phyloP scores from a whole-genome alignment of 139 green algal genomes.

The Chlorella vulgaris region DNA sequence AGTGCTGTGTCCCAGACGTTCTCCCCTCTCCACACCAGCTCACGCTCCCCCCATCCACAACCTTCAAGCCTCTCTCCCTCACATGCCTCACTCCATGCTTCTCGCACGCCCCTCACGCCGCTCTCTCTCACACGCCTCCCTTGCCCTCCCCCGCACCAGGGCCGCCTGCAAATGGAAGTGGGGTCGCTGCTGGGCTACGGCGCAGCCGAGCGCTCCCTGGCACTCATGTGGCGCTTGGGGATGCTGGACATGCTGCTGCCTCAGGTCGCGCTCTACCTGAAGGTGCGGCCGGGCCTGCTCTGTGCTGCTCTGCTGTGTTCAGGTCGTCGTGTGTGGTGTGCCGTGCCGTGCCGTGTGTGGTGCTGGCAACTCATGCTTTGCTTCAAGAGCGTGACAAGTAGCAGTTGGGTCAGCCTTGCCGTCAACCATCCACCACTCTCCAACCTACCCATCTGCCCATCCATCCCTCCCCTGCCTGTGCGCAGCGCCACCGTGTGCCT shows the following conservation, averaged over 20 bases:
- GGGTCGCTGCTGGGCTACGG: conserved; percentile 47
- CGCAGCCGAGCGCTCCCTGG: conserved; percentile 19
- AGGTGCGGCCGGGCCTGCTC: neutral
- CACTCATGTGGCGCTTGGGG: conserved; percentile 47
- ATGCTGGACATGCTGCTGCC: conserved; percentile 56
- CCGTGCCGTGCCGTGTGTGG: too few species aligned
- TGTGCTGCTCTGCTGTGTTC: too few species aligned
- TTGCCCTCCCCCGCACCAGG: neutral
- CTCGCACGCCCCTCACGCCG: neutral
- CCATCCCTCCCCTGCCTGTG: neutral
- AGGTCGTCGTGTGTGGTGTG: too few species aligned
- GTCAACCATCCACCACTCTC: rapidly evolving
- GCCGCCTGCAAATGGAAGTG: conserved; percentile 51
- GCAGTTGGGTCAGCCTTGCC: too few species aligned
- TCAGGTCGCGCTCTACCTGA: conserved; percentile 30
- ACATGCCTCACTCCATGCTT: neutral
- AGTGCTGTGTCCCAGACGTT: too few species aligned
- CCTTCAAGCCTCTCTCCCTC: too few species aligned
- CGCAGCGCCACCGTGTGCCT: neutral
- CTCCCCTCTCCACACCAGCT: too few species aligned
- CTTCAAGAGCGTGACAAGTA: too few species aligned
- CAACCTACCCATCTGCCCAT: too few species aligned
- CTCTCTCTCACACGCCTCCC: neutral
- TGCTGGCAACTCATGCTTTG: too few species aligned
- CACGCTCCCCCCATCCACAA: too few species aligned